Conservation (phyloP, 495 filamentous ascomycete species). For the Monascus purpureus region DNA sequence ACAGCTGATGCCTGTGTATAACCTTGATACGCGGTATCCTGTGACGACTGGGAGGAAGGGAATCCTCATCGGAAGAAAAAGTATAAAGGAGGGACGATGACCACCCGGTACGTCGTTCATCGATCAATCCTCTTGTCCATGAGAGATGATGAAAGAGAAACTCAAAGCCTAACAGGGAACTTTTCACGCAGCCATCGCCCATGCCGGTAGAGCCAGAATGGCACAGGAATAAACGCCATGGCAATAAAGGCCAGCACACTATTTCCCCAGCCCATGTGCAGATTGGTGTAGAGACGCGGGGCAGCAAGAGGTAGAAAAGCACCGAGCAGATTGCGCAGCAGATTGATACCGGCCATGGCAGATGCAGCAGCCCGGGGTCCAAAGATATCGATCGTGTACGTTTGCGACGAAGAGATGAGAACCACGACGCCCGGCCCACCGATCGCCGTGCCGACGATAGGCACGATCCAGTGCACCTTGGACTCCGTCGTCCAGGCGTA, state of each 20-base stretch:
- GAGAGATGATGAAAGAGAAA: too few species aligned
- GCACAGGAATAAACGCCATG: slow-evolving; percentile 31
- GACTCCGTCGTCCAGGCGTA: slow-evolving; percentile 15
- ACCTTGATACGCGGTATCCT: too few species aligned
- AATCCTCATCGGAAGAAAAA: too few species aligned
- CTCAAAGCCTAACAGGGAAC: too few species aligned
- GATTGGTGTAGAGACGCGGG: slow-evolving; percentile 29
- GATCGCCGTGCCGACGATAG: slow-evolving; percentile 10
- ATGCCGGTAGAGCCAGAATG: slow-evolving; percentile 8
- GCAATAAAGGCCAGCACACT: slow-evolving; percentile 39
- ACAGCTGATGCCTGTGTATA: too few species aligned
- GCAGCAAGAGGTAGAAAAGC: slow-evolving; percentile 37
- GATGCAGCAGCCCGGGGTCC: slow-evolving; percentile 40
- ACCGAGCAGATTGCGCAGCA: slow-evolving; percentile 2
- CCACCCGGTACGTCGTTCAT: too few species aligned
- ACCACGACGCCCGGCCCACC: slow-evolving; percentile 9
- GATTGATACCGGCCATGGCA: slow-evolving; percentile 1
- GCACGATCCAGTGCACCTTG: slow-evolving; percentile 15
- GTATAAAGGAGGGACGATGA: too few species aligned
- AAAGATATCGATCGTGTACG: slow-evolving; percentile 52
- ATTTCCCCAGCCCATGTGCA: slow-evolving; percentile 44
- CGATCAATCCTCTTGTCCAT: too few species aligned
- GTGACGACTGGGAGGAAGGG: too few species aligned
- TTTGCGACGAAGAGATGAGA: slow-evolving; percentile 16
- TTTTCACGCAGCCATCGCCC: slow-evolving; percentile 1